Percentiles rank a stretch among this genome's conserved stretches.
These are phyloP conservation scores for Vachellia pachyceras DNA, from an alignment of 306 rosid genomes.

Conservation along the genomic window DNA sequence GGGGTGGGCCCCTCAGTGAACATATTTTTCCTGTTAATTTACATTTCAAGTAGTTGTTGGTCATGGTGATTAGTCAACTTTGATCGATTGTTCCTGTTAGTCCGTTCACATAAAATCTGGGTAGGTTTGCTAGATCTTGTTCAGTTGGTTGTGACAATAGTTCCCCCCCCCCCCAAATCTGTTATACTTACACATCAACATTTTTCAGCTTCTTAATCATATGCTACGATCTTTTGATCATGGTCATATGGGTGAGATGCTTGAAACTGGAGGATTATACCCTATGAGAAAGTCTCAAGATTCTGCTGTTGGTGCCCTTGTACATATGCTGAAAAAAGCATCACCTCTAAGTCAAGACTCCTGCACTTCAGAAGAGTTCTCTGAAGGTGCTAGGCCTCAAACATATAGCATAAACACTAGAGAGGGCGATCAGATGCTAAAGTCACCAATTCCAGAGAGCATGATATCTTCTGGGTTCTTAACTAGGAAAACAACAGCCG, in stretches of 20 bases:
- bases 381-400: conserved; percentile 43
- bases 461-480: conserved; percentile 49
- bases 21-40: background rate
- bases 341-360: conserved; percentile 77
- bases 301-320: conserved; percentile 85
- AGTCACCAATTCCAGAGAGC: conserved; percentile 46
- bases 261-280: conserved; percentile 64
- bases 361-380: conserved; percentile 45
- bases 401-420: conserved; percentile 39
- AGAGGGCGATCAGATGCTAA: conserved; percentile 45
- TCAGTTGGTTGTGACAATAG: conserved; percentile 4
- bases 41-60: conserved; percentile 15
- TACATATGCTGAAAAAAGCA: conserved; percentile 74
- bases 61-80: conserved; percentile 10
- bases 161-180: background rate
- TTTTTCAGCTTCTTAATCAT: conserved; percentile 28
- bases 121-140: conserved; percentile 2
- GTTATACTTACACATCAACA: conserved; percentile 7
- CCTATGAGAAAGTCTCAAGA: conserved; percentile 71
- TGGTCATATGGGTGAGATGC: conserved; percentile 47
- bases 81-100: background rate
- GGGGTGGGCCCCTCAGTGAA: background rate
- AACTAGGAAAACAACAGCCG: conserved; percentile 64
- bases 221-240: conserved; percentile 62
- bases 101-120: background rate